A percentile compares a stretch with the other conserved stretches of the same genome.
phyloP scores from a whole-genome alignment of 169 alveolate species.

The Plasmodium knowlesi region DNA sequence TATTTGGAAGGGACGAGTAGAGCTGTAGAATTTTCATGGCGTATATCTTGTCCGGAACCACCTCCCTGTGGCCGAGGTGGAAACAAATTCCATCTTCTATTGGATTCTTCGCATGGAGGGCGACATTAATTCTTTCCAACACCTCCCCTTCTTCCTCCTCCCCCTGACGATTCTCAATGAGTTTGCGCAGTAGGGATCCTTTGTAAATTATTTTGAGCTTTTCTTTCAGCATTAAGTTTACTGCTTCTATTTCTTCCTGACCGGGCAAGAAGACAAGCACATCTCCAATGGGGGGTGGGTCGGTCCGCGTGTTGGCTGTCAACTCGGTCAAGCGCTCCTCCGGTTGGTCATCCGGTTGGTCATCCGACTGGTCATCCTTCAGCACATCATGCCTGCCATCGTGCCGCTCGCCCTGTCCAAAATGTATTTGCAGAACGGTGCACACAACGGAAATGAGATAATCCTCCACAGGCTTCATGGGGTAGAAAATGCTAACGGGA shows the following conservation, averaged over 20 bases:
- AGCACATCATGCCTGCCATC: not conserved
- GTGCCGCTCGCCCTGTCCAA: conserved; percentile 24
- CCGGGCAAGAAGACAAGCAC: conserved; percentile 96
- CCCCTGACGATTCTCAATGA: conserved; percentile 68
- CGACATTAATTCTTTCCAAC: not conserved
- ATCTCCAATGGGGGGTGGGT: conserved; percentile 84
- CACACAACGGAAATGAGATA: conserved; percentile 85
- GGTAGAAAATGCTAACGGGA: conserved; percentile 83
- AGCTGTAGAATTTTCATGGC: conserved; percentile 72
- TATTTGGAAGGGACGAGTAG: conserved; percentile 89
- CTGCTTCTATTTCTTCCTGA: conserved; percentile 95
- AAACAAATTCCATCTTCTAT: conserved; percentile 45
- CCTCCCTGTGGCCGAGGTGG: conserved; percentile 67
- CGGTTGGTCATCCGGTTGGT: not conserved
- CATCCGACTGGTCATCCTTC: not conserved
- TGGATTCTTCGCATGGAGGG: not conserved
- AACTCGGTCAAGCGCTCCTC: not conserved
- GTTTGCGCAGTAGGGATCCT: conserved; percentile 69
- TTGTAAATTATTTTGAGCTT: conserved; percentile 79
- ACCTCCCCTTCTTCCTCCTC: conserved; percentile 20
- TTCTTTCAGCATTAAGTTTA: conserved; percentile 77
- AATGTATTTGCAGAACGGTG: conserved; percentile 82
- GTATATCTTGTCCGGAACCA: conserved; percentile 69
- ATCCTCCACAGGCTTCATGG: conserved; percentile 85
- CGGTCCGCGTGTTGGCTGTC: not conserved